Base-by-base conservation (phyloP, 2,329 filamentous ascomycete genomes). In the Onygena corvina region DNA sequence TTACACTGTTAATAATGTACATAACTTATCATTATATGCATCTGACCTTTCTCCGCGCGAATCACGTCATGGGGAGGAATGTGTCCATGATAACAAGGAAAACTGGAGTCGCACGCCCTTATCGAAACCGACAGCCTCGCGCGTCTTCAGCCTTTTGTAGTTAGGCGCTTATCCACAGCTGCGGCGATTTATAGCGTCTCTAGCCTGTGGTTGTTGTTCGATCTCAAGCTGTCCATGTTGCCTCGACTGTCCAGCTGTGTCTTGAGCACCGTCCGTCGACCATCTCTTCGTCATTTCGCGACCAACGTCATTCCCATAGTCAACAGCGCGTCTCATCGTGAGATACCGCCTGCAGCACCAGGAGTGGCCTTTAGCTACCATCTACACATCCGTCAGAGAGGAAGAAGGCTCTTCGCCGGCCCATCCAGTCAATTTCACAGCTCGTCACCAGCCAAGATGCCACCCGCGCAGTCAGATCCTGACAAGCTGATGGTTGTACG, bases 401-500 rank as follows among this genome's bases (percentile, higher is more conserved):
- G 12, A 27, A 27, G 21, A 42, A n/a, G 21, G 18, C 36, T 27
- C 11, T 5, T 27, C 36, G 8, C 21, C 14, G 21, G n/a, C 38
- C n/a, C 20, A 42, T 42, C 38, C 4, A 5, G 12, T 11, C 23
- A 20, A 7, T 27, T 25, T 23, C 12, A 18, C 21, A 42, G 21
- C 21, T 27, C 21, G 3, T 25, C n/a, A n/a, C n/a, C 20, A 7
- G 38, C 14, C 5, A 27, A 42, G n/a, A 42, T 42, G 38, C 16
- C 38, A 59, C 76, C 86, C 49, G 75, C 85, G 50, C 83, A 83
- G 3, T 59, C 69, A 12, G 81, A 90, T 59, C 88, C 89, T 9
- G 76, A 80, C 14, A 79, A 86, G 60, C 81, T 92, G 55, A 93
- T 94, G 83, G 86, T 94, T 53, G 90, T 94, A 60, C 85, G 90